Evolutionary conservation across 2,329 filamentous ascomycete species (phyloP).

Genomic region (Periconia sp.): DNA sequence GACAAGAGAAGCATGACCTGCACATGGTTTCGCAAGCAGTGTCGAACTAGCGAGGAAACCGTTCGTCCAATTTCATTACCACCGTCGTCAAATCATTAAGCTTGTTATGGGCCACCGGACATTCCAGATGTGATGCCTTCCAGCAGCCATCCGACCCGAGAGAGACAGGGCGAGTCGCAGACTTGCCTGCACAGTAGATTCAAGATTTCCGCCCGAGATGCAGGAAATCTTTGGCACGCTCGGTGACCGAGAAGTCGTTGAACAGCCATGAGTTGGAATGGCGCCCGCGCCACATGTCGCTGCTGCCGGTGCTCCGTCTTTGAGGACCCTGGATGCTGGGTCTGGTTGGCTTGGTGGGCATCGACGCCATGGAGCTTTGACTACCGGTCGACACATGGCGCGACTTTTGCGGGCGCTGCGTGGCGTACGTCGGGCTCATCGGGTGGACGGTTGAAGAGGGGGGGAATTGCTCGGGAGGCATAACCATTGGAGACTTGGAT

Average conservation of each 20-base stretch:
- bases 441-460: constrained; percentile 14
- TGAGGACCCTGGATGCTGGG: constrained; percentile 29
- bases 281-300: constrained; percentile 44
- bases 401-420: constrained; percentile 20
- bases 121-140: constrained; percentile 25
- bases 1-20: constrained; percentile 8
- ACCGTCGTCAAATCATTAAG: constrained; percentile 8
- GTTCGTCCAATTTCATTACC: constrained; percentile 11
- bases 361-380: constrained; percentile 21
- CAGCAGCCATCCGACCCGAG: constrained; percentile 23
- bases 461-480: constrained; percentile 33
- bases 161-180: constrained; percentile 14
- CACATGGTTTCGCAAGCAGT: constrained; percentile 13
- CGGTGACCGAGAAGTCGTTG: constrained; percentile 45
- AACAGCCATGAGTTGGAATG: constrained; percentile 50
- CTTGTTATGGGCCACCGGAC: constrained; percentile 22
- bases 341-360: constrained; percentile 15
- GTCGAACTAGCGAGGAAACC: constrained; percentile 16
- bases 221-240: constrained; percentile 38
- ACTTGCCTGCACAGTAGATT: constrained; percentile 14
- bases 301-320: constrained; percentile 36
- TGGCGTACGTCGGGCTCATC: constrained; percentile 11
- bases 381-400: constrained; percentile 28
- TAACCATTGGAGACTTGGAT: constrained; percentile 37
- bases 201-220: constrained; percentile 29